Evolutionary conservation across 2,329 filamentous ascomycete genomes (phyloP), one percentile per base, ranked within the genome.

Genomic region (Neopestalotiopsis sp.): DNA sequence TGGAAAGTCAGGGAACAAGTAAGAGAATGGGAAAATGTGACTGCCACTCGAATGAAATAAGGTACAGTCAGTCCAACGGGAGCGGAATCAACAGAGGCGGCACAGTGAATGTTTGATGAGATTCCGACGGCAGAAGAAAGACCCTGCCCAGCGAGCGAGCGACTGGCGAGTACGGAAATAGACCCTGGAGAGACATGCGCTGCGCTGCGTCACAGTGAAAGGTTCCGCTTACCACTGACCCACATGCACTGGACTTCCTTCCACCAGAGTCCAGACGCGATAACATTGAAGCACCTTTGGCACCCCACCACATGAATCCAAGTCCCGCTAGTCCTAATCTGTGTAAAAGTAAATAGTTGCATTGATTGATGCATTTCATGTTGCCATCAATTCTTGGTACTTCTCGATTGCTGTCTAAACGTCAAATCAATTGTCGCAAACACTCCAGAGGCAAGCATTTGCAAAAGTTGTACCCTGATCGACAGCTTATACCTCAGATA

Each of bases 291-390:
- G 34, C 60, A 28, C 24, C 24, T 28, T 28, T 28, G 24, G 3
- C 24, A 28, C 24, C 57, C 59, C 59, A 62, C 62, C 34, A 65
- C 20, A 7, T 52, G 17, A 38, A 38, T 38, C 4, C 6, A 10
- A 38, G 5, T 3, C 34, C 34, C 34, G 30, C 64, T 65, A 73
- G 74, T 70, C 77, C 76, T 59, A 67, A 78, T 79, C 72, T 28
- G 75, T 79, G 63, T 71, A 67, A 72, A 81, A 77, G 81, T 83
- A 82, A 84, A 84, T 80, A 84, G 71, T 49, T 45, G 45, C 56
- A 49, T 30, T 66, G 28, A 5, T 62, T 62, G 28, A 28, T 28
- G 9, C 30, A 42, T 24, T 30, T 5, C 30, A 28, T 28, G 24
- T 28, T 28, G 4, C 24, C 24, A 28, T 28, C 34, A 6, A 38